Conservation (phyloP, 441 rosid species). For the Heliophila coronopifolia region DNA sequence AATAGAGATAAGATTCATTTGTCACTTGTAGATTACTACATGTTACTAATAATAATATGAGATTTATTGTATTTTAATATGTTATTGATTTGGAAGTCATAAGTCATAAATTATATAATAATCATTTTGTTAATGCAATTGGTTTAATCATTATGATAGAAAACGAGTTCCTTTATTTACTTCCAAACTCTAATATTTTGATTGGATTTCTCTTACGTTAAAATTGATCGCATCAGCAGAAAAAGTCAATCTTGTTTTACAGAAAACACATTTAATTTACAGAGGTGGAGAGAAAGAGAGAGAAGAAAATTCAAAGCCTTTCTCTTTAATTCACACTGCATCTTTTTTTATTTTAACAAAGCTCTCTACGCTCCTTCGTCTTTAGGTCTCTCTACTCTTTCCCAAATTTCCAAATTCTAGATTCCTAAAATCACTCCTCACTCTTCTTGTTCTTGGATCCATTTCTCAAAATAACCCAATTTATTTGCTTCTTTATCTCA, state of each 20-base stretch:
- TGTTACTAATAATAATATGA: no score
- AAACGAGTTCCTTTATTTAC: not conserved
- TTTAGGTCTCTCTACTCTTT: not conserved
- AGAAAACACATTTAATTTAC: constrained; percentile 23
- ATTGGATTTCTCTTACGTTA: not conserved
- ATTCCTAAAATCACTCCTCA: not conserved
- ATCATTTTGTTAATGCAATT: no score
- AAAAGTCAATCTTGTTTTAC: constrained; percentile 1
- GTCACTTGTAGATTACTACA: not conserved
- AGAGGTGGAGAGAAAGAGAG: constrained; percentile 17
- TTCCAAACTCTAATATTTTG: no score
- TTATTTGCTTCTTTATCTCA: not conserved
- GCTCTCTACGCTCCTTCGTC: constrained; percentile 12
- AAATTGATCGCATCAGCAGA: not conserved
- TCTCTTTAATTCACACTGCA: constrained; percentile 28
- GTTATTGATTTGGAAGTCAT: no score
- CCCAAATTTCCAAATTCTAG: not conserved
- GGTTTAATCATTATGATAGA: no score
- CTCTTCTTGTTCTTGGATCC: constrained; percentile 7
- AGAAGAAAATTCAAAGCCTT: constrained; percentile 22
- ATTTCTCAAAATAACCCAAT: constrained; percentile 8
- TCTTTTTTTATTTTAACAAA: constrained; percentile 3
- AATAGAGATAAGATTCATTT: not conserved
- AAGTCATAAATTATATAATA: no score
- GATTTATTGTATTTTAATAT: no score